Evolutionary conservation across 768 basidiomycete species (phyloP).

Genomic region (Stropharia rugosoannulata): DNA sequence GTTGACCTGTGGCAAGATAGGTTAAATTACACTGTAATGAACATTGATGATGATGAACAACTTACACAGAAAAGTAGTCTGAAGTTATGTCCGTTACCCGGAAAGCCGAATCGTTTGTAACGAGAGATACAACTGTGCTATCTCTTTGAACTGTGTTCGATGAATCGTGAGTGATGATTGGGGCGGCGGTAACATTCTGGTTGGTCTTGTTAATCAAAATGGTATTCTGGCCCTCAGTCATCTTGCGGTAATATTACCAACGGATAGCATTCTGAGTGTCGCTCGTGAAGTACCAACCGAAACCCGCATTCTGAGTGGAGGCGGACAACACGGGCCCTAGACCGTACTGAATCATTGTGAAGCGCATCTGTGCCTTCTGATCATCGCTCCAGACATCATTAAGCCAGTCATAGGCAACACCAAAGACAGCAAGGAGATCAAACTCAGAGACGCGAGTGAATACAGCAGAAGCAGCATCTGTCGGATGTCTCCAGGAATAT

Average conservation of each 20-base stretch:
- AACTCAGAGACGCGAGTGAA: conserved; percentile 36
- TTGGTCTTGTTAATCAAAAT: conserved; percentile 73
- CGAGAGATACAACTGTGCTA: conserved; percentile 71
- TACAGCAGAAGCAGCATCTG: conserved; percentile 17
- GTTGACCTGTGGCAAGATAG: conserved; percentile 45
- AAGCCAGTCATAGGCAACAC: conserved; percentile 95
- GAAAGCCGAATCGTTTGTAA: conserved; percentile 73
- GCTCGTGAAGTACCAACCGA: conserved; percentile 86
- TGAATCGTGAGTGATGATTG: conserved; percentile 51
- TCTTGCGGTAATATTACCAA: conserved; percentile 95
- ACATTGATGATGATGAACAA: conserved; percentile 11
- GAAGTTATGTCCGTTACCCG: conserved; percentile 73
- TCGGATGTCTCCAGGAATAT: conserved; percentile 18
- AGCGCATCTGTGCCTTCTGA: conserved; percentile 69
- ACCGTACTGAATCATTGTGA: conserved; percentile 76
- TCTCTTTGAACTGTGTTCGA: conserved; percentile 74
- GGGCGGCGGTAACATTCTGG: conserved; percentile 74
- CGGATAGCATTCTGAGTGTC: conserved; percentile 68
- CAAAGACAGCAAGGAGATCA: conserved; percentile 77
- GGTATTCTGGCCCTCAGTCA: conserved; percentile 97
- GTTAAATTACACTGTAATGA: conserved; percentile 7
- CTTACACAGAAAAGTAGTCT: conserved; percentile 79
- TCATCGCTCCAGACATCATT: conserved; percentile 78
- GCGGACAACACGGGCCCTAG: conserved; percentile 62
- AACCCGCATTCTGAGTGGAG: conserved; percentile 38